Evolutionary conservation across 164 flowering plant species (phyloP), one percentile per base, ranked within the genome.

Genomic region (Piper longum): DNA sequence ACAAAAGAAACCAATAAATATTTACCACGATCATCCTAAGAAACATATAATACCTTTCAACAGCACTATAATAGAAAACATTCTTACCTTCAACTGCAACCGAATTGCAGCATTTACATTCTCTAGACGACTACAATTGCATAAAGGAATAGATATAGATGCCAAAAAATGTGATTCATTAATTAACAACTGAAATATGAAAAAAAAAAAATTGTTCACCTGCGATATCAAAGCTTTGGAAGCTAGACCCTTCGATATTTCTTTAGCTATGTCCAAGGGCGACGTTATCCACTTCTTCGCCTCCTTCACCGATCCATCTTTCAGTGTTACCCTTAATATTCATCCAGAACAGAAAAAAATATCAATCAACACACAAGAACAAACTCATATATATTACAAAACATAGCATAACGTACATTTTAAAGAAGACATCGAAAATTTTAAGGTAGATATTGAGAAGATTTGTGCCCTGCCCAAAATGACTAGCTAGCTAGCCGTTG

Each of bases 291-390:
- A 90, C 45, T 78, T 84, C 84, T 85, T 84, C 18, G 97, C 99
- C 48, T 90, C 97, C 83, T 85, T 90, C 66, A 83, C 87, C 2
- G 70, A 72, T 43, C 99, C 97, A 74, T 87, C 92, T 26, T 77
- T 83, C 77, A 93, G 72, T 1, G 82, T 82, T n/a, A 93, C 73
- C 85, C 96, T 88, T 4, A 56, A 58, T 16, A 5, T 57, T 56
- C 17, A 56, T 16, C 26, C 52, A 61, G 51, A 4, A 26, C 36
- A 26, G 36, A 26, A 26, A 26, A 1, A 26, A 26, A 26, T 26
- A 26, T 26, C 36, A 26, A 26, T 26, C 36, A 26, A 26, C 36
- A 26, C 36, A 1, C 36, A 26, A 26, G 36, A 26, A 26, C 36
- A 26, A 26, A 26, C 36, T 26, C 36, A 26, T 26, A 26, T 26